Conservation (phyloP, 352 stramenopile species). For the Phytophthora pseudosyringae region DNA sequence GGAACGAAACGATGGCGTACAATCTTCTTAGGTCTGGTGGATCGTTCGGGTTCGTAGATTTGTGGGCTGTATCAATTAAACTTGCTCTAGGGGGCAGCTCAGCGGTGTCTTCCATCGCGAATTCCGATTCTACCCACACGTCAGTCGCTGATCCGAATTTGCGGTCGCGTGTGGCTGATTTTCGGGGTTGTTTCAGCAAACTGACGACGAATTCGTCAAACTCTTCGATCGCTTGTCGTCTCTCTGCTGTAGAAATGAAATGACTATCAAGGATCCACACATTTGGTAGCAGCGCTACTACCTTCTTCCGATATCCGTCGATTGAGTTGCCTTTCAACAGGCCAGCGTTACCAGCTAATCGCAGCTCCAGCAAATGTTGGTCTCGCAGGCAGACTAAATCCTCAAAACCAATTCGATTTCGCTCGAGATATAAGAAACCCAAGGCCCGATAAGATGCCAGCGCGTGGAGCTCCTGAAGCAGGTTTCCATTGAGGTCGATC, state of each 20-base stretch:
- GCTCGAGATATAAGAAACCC: conserved; percentile 63
- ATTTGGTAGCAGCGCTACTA: conserved; percentile 59
- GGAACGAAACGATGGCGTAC: conserved; percentile 41
- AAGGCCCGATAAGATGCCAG: conserved; percentile 57
- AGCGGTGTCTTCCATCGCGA: neutral
- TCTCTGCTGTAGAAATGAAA: conserved; percentile 54
- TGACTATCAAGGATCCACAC: conserved; percentile 67
- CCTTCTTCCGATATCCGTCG: conserved; percentile 48
- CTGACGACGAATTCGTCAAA: conserved; percentile 45
- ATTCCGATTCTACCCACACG: conserved; percentile 36
- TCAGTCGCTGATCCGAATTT: conserved; percentile 50
- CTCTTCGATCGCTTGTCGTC: conserved; percentile 44
- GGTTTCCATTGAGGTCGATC: conserved; percentile 60
- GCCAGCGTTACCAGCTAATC: conserved; percentile 43
- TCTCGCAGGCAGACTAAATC: conserved; percentile 65
- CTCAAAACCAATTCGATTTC: conserved; percentile 52
- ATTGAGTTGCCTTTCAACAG: conserved; percentile 31
- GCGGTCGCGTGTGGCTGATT: neutral
- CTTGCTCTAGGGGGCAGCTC: neutral
- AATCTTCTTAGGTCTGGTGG: conserved; percentile 48
- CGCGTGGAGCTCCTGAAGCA: conserved; percentile 43
- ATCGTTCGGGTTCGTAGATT: conserved; percentile 13
- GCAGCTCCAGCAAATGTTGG: conserved; percentile 63
- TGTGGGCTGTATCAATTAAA: conserved; percentile 33
- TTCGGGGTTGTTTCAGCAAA: conserved; percentile 22